Percentiles rank a stretch among this genome's conserved stretches.
phyloP scores from a whole-genome alignment of 352 stramenopile genomes.

The Globisporangium acanthophoron region DNA sequence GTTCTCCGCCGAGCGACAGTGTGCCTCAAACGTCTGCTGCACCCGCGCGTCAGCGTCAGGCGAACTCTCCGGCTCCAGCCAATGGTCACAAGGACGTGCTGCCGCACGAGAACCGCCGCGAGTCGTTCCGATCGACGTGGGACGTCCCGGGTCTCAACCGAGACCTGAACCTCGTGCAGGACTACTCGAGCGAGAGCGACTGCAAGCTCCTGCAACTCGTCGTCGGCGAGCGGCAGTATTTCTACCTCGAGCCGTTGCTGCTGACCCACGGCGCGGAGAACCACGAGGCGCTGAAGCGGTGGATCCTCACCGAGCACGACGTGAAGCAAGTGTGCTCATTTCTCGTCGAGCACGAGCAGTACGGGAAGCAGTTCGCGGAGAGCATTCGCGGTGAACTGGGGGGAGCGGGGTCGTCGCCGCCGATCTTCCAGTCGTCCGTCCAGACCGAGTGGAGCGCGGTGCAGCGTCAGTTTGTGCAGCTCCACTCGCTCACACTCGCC shows the following conservation, averaged over 20 bases:
- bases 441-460: slow-evolving; percentile 47
- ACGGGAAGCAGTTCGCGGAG: slow-evolving; percentile 26
- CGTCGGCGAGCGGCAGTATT: slow-evolving; percentile 68
- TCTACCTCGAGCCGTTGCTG: slow-evolving; percentile 58
- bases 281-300: slow-evolving; percentile 20
- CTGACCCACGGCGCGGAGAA: slow-evolving; percentile 16
- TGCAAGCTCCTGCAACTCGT: slow-evolving; percentile 56
- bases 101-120: slow-evolving; percentile 9
- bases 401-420: background rate
- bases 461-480: slow-evolving; percentile 37
- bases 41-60: background rate
- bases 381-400: background rate
- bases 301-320: slow-evolving; percentile 34
- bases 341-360: slow-evolving; percentile 18
- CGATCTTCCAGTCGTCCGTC: slow-evolving; percentile 38
- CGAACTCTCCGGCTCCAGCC: too few species aligned
- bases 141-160: slow-evolving; percentile 46
- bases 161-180: slow-evolving; percentile 75
- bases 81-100: background rate
- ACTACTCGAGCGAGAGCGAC: slow-evolving; percentile 63
- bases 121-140: slow-evolving; percentile 56
- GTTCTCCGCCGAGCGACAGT: background rate
- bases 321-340: slow-evolving; percentile 32
- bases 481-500: slow-evolving; percentile 58
- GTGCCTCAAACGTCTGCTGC: background rate